Evolutionary conservation across 768 basidiomycete species (phyloP).

Genomic region (Mycena capillaripes): DNA sequence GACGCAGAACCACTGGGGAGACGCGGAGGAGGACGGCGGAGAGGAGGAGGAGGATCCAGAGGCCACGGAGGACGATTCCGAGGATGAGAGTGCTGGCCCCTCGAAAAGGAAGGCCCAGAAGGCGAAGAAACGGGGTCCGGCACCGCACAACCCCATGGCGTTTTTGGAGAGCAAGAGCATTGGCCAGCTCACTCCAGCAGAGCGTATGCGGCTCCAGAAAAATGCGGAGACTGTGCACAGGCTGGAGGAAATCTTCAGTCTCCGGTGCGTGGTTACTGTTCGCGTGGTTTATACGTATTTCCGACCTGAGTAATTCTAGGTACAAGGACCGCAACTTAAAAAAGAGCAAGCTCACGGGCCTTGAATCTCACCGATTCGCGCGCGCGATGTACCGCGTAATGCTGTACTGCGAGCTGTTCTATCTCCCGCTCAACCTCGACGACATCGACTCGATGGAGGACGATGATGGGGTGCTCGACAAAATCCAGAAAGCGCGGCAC

Average conservation of each 20-base stretch:
- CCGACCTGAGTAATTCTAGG: no score
- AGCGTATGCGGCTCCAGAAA: conserved; percentile 16
- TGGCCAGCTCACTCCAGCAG: conserved; percentile 20
- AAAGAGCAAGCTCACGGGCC: conserved; percentile 10
- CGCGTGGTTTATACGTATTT: no score
- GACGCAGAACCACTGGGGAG: conserved; percentile 24
- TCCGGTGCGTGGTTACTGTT: conserved; percentile 9
- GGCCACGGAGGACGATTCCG: conserved; percentile 9
- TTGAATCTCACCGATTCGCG: conserved; percentile 30
- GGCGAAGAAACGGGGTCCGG: neutral
- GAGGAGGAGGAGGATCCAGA: conserved; percentile 21
- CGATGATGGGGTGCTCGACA: conserved; percentile 13
- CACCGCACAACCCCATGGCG: neutral
- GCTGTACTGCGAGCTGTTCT: conserved; percentile 37
- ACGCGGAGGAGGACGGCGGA: conserved; percentile 12
- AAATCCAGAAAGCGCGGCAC: conserved; percentile 9
- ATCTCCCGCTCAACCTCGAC: conserved; percentile 33
- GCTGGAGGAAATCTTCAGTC: conserved; percentile 19
- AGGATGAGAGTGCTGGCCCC: neutral
- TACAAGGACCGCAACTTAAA: conserved; percentile 11
- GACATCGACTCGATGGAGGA: conserved; percentile 35
- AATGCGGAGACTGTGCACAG: conserved; percentile 14
- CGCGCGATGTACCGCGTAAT: conserved; percentile 36
- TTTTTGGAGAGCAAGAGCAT: conserved; percentile 11
- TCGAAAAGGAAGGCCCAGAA: neutral